Percentiles rank a stretch among this genome's conserved stretches.
Conservation (phyloP, 768 basidiomycete genomes). For the Pleurotus ostreatus region DNA sequence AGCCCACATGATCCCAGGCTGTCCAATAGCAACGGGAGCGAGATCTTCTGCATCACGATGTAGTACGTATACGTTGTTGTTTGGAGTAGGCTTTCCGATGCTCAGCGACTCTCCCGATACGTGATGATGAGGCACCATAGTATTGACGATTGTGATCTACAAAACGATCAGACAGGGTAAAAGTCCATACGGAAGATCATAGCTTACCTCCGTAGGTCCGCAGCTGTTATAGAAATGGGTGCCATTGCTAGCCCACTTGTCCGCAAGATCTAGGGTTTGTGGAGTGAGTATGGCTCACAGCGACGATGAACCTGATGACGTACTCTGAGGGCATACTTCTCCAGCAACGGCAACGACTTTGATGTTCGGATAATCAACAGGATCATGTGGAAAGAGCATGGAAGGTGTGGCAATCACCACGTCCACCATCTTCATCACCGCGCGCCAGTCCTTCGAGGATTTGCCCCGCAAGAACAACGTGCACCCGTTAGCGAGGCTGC, state of each 20-base stretch:
- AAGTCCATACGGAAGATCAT: no score
- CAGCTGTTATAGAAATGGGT: slow-evolving; percentile 46
- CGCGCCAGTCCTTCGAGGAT: slow-evolving; percentile 43
- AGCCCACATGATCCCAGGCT: slow-evolving; percentile 51
- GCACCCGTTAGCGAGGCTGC: slow-evolving; percentile 45
- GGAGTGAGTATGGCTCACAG: no score
- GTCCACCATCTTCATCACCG: slow-evolving; percentile 43
- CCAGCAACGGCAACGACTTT: slow-evolving; percentile 52
- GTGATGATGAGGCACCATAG: slow-evolving; percentile 39
- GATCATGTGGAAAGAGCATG: slow-evolving; percentile 45
- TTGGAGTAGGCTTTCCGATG: slow-evolving; percentile 52
- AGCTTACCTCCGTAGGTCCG: slow-evolving; percentile 45
- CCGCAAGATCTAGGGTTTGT: slow-evolving; percentile 26
- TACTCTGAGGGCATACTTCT: slow-evolving; percentile 51
- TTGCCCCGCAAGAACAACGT: slow-evolving; percentile 52
- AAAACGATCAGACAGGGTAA: neutral
- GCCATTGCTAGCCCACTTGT: slow-evolving; percentile 36
- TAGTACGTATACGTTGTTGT: slow-evolving; percentile 40
- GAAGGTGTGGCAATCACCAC: slow-evolving; percentile 52
- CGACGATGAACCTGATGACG: slow-evolving; percentile 7
- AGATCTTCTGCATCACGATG: slow-evolving; percentile 24
- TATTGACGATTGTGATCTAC: slow-evolving; percentile 51
- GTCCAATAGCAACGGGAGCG: slow-evolving; percentile 24
- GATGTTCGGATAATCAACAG: slow-evolving; percentile 50
- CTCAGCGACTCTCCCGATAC: slow-evolving; percentile 33